Evolutionary conservation across 352 stramenopile species (phyloP).

Genomic region (Globisporangium polare): DNA sequence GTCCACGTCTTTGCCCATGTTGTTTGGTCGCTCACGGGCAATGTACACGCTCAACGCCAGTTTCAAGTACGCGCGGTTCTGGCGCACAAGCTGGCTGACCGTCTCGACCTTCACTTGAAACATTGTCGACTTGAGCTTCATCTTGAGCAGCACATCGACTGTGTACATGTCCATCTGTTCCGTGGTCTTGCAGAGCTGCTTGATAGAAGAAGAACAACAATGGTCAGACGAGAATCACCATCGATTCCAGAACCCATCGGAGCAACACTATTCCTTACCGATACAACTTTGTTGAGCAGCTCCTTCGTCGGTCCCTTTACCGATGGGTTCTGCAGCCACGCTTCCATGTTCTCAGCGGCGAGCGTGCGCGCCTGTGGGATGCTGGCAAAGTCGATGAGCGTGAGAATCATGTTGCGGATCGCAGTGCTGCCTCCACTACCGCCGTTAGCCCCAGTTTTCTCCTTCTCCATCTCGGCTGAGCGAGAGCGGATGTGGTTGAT

Average conservation of each 20-base stretch:
- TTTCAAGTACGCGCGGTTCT: conserved; percentile 65
- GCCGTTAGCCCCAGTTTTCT: conserved; percentile 24
- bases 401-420: conserved; percentile 74
- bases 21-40: conserved; percentile 69
- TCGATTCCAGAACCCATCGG: neutral
- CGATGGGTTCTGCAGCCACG: conserved; percentile 75
- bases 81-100: conserved; percentile 73
- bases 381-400: conserved; percentile 57
- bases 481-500: conserved; percentile 68
- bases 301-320: conserved; percentile 71
- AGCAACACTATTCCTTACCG: conserved; percentile 16
- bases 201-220: neutral
- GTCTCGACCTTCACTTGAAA: conserved; percentile 86
- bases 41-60: conserved; percentile 70
- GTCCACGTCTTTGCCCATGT: conserved; percentile 82
- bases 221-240: neutral
- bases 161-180: conserved; percentile 52
- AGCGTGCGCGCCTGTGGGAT: conserved; percentile 58
- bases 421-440: conserved; percentile 40
- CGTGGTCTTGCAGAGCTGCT: conserved; percentile 53
- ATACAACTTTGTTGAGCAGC: conserved; percentile 65
- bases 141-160: conserved; percentile 71
- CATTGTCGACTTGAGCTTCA: conserved; percentile 87
- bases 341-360: conserved; percentile 73
- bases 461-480: conserved; percentile 66